Percentiles rank a stretch among this genome's conserved stretches.
phyloP scores from a whole-genome alignment of 345 rosid genomes.

The Eucalyptus coolabah region DNA sequence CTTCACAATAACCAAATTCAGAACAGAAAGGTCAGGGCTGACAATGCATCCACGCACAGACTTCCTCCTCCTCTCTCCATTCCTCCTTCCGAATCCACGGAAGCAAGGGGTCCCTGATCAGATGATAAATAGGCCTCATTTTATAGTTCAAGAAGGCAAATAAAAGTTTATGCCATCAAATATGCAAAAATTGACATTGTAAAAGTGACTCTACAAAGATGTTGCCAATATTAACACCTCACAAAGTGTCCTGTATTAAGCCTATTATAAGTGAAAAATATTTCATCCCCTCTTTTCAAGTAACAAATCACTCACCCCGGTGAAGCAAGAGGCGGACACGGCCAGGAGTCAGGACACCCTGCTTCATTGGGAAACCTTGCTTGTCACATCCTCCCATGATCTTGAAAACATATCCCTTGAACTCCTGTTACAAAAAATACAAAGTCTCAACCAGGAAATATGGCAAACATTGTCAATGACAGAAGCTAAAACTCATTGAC shows the following conservation, averaged over 20 bases:
- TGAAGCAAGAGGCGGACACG: conserved; percentile 62
- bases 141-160: background rate
- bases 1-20: conserved; percentile 74
- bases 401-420: conserved; percentile 54
- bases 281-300: background rate
- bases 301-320: conserved; percentile 22
- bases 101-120: conserved; percentile 66
- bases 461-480: background rate
- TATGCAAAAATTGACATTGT: background rate
- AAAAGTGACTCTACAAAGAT: background rate
- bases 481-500: background rate
- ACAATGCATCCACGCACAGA: conserved; percentile 90
- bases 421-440: conserved; percentile 19
- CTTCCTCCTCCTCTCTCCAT: conserved; percentile 73
- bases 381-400: conserved; percentile 62
- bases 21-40: conserved; percentile 68
- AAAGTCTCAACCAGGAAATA: background rate
- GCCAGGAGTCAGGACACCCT: conserved; percentile 52
- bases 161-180: background rate
- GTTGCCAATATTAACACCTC: background rate
- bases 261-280: background rate
- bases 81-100: conserved; percentile 69
- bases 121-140: background rate
- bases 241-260: no score
- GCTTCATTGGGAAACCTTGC: conserved; percentile 67